Base-by-base conservation (phyloP, 163 green algal genomes). In the Volvox carteri region DNA sequence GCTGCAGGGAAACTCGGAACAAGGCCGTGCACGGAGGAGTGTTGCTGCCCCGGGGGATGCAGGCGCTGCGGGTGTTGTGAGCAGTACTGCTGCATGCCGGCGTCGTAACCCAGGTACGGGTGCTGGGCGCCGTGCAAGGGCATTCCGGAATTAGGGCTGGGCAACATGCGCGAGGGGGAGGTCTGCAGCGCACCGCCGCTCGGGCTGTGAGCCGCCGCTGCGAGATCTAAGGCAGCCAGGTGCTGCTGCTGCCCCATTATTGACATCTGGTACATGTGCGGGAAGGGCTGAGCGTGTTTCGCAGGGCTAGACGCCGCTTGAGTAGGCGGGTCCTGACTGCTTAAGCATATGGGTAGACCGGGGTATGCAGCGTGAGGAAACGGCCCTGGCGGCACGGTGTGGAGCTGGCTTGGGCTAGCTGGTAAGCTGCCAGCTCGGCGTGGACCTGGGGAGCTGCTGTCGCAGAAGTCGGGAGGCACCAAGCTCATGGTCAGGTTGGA, bases 141-240 rank as follows among this genome's bases (percentile, higher is more conserved):
- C 11, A 78, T 7, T 1, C 39, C 70, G 1, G 70, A 21, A 33
- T 78, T 33, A 18, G 70, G 39, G 23, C 70, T 54, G 39, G 37
- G 70, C 4, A 78, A 54, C 70, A 78, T 52, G 41, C 39, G 70
- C 70, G 41, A 33, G 30, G 65, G 70, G 3, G 70, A 78, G 39
- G 16, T 1, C 37, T 33, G 70, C 70, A 78, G 23, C 39, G 23
- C 39, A 39, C 70, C 70, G 19, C 39, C 39, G 12, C 14, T 78
- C 5, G 70, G 70, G 39, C 70, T 78, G 18, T 37, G 70, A 41
- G 70, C 28, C 7, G 46, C 44, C 1, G 44, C 39, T 14, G 78
- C 78, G 3, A 86, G 58, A 58, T 86, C 56, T 0, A 86, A n/a
- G 0, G 78, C 78, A 2, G 41, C 58, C 12, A 86, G 56, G n/a